phyloP scores from a whole-genome alignment of 192 early-diverging fungal species.

The Coemansia sp. region DNA sequence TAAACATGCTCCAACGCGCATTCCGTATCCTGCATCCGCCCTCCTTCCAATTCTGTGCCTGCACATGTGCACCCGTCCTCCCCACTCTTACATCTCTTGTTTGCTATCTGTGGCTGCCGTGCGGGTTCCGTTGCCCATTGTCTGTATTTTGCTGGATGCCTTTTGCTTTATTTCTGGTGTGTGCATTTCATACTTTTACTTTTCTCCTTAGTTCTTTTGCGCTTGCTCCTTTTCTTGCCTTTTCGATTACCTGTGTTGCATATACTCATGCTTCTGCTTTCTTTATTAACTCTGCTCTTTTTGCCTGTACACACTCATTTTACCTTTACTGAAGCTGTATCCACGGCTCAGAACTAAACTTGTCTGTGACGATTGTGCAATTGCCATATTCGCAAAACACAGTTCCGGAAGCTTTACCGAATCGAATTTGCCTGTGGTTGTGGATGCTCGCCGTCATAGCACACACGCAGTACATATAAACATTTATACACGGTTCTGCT shows the following conservation, averaged over 20 bases:
- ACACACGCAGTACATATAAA: not conserved
- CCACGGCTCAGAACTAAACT: not conserved
- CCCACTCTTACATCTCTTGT: slow-evolving; percentile 3
- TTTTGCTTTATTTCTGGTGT: not conserved
- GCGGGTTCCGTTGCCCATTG: not conserved
- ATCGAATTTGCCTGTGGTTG: not conserved
- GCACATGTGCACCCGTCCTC: slow-evolving; percentile 3
- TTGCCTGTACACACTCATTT: not conserved
- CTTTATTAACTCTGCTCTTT: not conserved
- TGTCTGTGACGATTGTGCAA: not conserved
- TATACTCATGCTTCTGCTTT: not conserved
- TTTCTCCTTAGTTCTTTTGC: not conserved
- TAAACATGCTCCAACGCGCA: not conserved
- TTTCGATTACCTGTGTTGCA: not conserved
- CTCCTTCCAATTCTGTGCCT: slow-evolving; percentile 3
- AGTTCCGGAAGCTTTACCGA: not conserved
- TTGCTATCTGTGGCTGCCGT: not conserved
- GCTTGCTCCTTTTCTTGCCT: not conserved
- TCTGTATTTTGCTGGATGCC: not conserved
- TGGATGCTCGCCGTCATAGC: not conserved
- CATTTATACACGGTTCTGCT: not conserved
- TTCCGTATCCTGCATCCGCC: slow-evolving; percentile 5
- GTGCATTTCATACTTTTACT: slow-evolving; percentile 2
- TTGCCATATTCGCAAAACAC: not conserved
- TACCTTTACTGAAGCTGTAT: not conserved